Percentiles rank a stretch among this genome's conserved stretches.
These are phyloP conservation scores for slime mould (Dictyostelium discoideum) DNA, from an alignment of 78 protist genomes.

Conservation along the genomic window DNA sequence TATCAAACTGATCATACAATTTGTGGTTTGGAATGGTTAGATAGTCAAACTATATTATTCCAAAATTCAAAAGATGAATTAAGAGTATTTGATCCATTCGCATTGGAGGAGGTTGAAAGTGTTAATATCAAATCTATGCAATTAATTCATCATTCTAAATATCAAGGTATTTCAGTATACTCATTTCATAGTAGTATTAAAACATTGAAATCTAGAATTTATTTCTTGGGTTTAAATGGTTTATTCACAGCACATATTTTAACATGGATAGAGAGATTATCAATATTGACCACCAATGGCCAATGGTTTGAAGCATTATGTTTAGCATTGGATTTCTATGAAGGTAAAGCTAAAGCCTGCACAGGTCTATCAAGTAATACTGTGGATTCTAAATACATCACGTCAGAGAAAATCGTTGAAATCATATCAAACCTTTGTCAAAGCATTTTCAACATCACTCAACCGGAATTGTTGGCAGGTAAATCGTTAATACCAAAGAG, in stretches of 20 bases:
- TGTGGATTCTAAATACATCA: slow-evolving; percentile 3
- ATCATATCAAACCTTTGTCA: slow-evolving; percentile 52
- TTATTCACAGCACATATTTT: slow-evolving; percentile 51
- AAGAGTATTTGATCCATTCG: slow-evolving; percentile 70
- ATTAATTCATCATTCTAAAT: slow-evolving; percentile 48
- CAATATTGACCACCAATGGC: neutral
- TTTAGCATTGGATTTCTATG: slow-evolving; percentile 72
- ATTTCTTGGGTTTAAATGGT: slow-evolving; percentile 54
- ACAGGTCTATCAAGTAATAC: slow-evolving; percentile 67
- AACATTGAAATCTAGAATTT: slow-evolving; percentile 23
- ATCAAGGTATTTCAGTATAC: slow-evolving; percentile 15
- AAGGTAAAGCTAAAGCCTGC: slow-evolving; percentile 74
- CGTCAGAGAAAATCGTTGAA: slow-evolving; percentile 57
- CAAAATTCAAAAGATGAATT: slow-evolving; percentile 42
- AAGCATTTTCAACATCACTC: neutral
- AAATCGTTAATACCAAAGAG: slow-evolving; percentile 41
- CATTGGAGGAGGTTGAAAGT: slow-evolving; percentile 72
- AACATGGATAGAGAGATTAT: slow-evolving; percentile 77
- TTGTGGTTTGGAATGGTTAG: slow-evolving; percentile 78
- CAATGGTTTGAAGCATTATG: slow-evolving; percentile 76
- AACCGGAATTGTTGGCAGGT: neutral
- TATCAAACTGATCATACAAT: slow-evolving; percentile 51
- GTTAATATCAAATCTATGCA: slow-evolving; percentile 66
- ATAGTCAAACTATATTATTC: slow-evolving; percentile 42
- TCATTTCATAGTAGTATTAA: slow-evolving; percentile 58